A percentile compares a stretch with the other conserved stretches of the same genome.
Evolutionary conservation across 805 yeast species (phyloP).

Genomic region (Hanseniaspora guilliermondii): DNA sequence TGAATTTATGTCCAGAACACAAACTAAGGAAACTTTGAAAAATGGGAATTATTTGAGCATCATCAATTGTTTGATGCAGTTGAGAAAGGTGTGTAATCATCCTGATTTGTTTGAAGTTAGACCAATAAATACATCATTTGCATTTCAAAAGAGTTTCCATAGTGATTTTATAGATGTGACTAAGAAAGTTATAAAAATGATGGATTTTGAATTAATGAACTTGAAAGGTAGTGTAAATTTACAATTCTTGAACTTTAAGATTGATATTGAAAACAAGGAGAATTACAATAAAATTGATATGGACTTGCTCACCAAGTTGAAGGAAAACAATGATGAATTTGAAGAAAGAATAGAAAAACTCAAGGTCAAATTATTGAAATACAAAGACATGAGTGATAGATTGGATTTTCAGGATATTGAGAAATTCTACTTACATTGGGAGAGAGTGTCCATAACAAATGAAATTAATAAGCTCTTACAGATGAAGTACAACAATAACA

Average conservation of each 20-base stretch:
- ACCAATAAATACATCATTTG: constrained; percentile 83
- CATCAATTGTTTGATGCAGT: constrained; percentile 93
- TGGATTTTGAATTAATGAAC: background rate
- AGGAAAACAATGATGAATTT: background rate
- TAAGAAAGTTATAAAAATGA: background rate
- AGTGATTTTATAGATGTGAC: constrained; percentile 32
- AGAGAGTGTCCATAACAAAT: constrained; percentile 40
- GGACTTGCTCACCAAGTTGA: background rate
- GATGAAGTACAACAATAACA: constrained; percentile 46
- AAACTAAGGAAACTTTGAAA: constrained; percentile 83
- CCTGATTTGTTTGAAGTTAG: constrained; percentile 93
- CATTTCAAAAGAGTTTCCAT: constrained; percentile 53
- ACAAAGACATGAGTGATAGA: constrained; percentile 29
- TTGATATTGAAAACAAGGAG: constrained; percentile 19
- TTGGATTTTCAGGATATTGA: constrained; percentile 32
- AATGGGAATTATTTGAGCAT: constrained; percentile 91
- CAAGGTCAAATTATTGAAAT: background rate
- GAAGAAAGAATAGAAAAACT: constrained; percentile 18
- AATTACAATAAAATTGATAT: background rate
- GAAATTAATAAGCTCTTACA: constrained; percentile 45
- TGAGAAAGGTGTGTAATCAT: constrained; percentile 91
- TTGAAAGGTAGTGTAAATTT: constrained; percentile 32
- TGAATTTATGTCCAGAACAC: constrained; percentile 94
- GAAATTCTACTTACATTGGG: constrained; percentile 46
- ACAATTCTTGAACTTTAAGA: constrained; percentile 47